Evolutionary conservation across 2,329 filamentous ascomycete species (phyloP).

Genomic region (Cladobotryum protrusum): DNA sequence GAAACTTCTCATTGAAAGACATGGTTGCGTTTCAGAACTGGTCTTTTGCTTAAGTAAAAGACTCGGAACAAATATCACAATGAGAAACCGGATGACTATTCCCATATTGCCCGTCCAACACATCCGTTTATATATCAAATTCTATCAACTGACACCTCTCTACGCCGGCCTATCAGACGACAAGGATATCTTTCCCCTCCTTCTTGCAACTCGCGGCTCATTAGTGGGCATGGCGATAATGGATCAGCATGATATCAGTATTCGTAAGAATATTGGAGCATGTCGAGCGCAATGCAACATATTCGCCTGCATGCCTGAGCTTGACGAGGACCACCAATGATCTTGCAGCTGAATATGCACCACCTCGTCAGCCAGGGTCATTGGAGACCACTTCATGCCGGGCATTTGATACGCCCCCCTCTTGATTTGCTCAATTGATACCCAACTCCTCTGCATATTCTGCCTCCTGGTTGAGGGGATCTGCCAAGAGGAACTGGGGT

Average conservation of each 20-base stretch:
- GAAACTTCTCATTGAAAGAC: constrained; percentile 30
- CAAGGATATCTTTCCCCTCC: background rate
- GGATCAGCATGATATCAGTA: no score
- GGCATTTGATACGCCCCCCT: background rate
- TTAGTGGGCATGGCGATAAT: no score
- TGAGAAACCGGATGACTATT: background rate
- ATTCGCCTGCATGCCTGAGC: background rate
- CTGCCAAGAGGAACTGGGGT: no score
- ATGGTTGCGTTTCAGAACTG: constrained; percentile 17
- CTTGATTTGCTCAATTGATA: background rate
- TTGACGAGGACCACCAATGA: background rate
- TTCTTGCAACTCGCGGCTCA: background rate
- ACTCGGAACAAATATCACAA: background rate
- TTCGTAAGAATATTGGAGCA: background rate
- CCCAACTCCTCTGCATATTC: background rate
- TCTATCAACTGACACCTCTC: background rate
- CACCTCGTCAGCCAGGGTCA: background rate
- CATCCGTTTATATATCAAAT: background rate
- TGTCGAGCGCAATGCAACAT: background rate
- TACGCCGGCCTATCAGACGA: background rate
- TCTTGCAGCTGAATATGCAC: background rate
- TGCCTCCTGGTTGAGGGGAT: no score
- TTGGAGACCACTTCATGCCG: background rate
- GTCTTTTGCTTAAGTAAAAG: background rate
- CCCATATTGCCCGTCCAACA: background rate